These are phyloP conservation scores for Allomyces arbusculus DNA, from an alignment of 192 early-diverging fungal genomes.

Conservation along the genomic window DNA sequence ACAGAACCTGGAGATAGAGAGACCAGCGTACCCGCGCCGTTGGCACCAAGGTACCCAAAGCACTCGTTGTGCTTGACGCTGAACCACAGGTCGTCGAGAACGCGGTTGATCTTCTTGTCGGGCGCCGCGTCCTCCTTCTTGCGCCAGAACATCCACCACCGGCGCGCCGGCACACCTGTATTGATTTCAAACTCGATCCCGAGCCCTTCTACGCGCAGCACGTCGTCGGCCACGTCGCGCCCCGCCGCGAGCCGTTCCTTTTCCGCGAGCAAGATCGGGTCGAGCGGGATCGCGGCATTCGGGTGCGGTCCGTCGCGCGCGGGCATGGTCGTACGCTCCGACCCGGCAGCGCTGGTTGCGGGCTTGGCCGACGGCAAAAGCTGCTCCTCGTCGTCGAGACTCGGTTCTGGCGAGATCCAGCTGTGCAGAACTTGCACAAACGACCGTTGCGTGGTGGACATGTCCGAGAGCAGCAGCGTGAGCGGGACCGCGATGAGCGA, in stretches of 20 bases:
- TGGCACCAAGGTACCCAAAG: slow-evolving; percentile 5
- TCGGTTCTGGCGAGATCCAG: no score
- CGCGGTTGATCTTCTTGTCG: slow-evolving; percentile 10
- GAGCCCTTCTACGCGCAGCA: slow-evolving; percentile 13
- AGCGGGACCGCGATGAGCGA: neutral
- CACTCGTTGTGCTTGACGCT: slow-evolving; percentile 22
- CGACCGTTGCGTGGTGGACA: neutral
- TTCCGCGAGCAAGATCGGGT: neutral
- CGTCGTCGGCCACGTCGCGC: slow-evolving; percentile 5
- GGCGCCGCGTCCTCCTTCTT: neutral
- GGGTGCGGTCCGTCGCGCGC: neutral
- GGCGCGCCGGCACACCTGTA: neutral
- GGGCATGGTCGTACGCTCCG: neutral
- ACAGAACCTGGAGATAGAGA: no score
- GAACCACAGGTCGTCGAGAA: slow-evolving; percentile 20
- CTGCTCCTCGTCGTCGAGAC: neutral
- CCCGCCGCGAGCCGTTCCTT: neutral
- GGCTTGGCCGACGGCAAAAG: neutral
- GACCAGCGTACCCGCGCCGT: no score
- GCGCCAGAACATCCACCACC: neutral
- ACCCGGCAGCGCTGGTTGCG: neutral
- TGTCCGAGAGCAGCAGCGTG: neutral
- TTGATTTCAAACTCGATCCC: slow-evolving; percentile 6
- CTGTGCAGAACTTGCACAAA: no score
- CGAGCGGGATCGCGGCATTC: neutral